Evolutionary conservation across 2,329 filamentous ascomycete genomes (phyloP), one percentile per base, ranked within the genome.

Genomic region (Cytospora paraplurivora): DNA sequence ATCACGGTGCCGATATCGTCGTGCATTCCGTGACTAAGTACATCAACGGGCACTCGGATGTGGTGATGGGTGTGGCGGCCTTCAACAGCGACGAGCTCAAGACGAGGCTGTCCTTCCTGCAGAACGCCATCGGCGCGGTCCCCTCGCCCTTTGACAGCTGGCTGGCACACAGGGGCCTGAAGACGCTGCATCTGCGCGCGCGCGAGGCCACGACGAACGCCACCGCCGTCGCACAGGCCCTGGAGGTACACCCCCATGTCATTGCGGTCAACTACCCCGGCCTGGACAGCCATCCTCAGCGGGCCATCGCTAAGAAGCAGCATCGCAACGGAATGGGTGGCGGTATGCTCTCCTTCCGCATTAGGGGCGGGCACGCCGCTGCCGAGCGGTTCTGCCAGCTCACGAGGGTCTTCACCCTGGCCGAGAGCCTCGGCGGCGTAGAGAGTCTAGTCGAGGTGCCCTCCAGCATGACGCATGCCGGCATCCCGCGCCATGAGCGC

Each of bases 1-100:
- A 96, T 74, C 92, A 94, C 75, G 95, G 95, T 70, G 95, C 95
- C 70, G 95, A 99, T 77, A 93, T 98, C 68, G 94, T 98, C 69
- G 90, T 98, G 51, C 94, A 98, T 83, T 93, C 89, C 62, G 95
- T 99, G 62, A 99, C 95, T 52, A 99, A 99, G 81, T 99, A 98
- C 80, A 98, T 99, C 81, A 98, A 98, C 76, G 95, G 95, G 57
- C 95, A 99, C 81, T 85, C 88, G 75, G 95, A 99, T 76, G 95
- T 99, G 10, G 88, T 98, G 71, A 99, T 99, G 95, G 95, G 95
- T 69, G 90, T 95, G 35, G 94, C 93, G 54, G 95, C 95, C 57
- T 96, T 96, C 85, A 98, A 97, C 84, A 91, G 89, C 35, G 87
- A 92, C 62, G 84, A 87, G 19, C 83, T 99, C 69, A 88, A 88